Base-by-base conservation (phyloP, 257 asterid genomes). In the Agastache rugosa region DNA sequence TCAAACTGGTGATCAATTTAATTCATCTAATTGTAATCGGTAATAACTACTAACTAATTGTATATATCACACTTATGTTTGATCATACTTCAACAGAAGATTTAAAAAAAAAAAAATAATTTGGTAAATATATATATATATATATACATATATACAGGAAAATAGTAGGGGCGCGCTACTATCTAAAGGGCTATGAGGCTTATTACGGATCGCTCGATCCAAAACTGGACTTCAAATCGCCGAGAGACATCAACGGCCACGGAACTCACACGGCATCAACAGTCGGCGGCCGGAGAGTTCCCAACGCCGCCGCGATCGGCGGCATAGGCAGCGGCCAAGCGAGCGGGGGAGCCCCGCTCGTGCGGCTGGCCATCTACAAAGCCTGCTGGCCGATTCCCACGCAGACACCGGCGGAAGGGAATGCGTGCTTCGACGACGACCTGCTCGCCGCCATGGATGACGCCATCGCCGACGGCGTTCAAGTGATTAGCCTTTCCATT, bases 231-330 rank as follows among this genome's bases (percentile, higher is more conserved):
- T 79, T 62, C 29, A 41, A 51, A 35, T 83, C 90, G 1, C 78
- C 88, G 0, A 70, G 90, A 8, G 88, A 86, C 44, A 34, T 25
- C 20, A 6, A 75, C 39, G 88, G 90, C 12, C 90, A 86, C 60
- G 90, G 90, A 0, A 86, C 85, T 23, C 90, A 86, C 79, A 72
- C 88, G 4, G 45, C 90, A 12, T 78, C 82, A 16, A 86, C 86
- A 1, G 58, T 79, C 4, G 90, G 85, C 4, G 90, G 88, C 47
- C 77, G 85, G 51, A 67, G 75, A 35, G 83, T 81, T 1, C 29
- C 51, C 19, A 61, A 77, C 19, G 88, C 82, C 31, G 53, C 86
- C 16, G 78, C 79, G 3, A 7, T 79, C 11, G 87, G 88, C 3
- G 86, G 88, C 1, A 74, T 83, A 11, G 88, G 81, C 42, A 25